phyloP scores from a whole-genome alignment of 257 asterid genomes.

The Plantago major region DNA sequence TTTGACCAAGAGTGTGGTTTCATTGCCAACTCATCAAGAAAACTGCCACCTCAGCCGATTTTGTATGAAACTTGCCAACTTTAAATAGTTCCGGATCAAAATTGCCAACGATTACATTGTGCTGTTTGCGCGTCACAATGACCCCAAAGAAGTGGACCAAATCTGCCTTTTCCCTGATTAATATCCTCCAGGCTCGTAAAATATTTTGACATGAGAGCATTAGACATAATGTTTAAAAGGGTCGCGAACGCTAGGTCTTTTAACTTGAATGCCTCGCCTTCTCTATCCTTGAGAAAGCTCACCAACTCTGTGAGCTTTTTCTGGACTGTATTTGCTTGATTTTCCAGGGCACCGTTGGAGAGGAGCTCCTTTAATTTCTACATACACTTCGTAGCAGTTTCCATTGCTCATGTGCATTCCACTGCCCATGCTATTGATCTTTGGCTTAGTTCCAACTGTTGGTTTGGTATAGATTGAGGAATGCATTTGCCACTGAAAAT shows the following conservation, averaged over 20 bases:
- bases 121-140: too few species aligned
- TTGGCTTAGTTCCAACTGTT: constrained; percentile 23
- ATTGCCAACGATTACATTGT: too few species aligned
- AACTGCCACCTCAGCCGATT: too few species aligned
- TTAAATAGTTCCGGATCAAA: too few species aligned
- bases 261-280: constrained; percentile 24
- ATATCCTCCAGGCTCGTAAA: constrained; percentile 20
- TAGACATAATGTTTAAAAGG: constrained; percentile 31
- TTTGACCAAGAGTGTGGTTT: too few species aligned
- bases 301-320: constrained; percentile 11
- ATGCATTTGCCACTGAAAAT: constrained; percentile 24
- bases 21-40: too few species aligned
- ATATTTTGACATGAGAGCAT: constrained; percentile 30
- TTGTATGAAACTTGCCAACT: too few species aligned
- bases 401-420: constrained; percentile 20
- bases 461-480: constrained; percentile 19
- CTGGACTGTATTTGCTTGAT: too few species aligned
- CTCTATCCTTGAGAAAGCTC: constrained; percentile 26
- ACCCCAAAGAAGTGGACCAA: too few species aligned
- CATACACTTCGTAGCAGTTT: constrained; percentile 24
- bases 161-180: neutral
- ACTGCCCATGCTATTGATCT: constrained; percentile 28
- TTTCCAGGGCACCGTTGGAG: neutral
- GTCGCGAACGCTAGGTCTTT: constrained; percentile 24
- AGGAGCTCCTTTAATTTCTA: constrained; percentile 37